A percentile compares a stretch with the other conserved stretches of the same genome.
phyloP scores from a whole-genome alignment of 768 basidiomycete genomes.

The Daedalea quercina region DNA sequence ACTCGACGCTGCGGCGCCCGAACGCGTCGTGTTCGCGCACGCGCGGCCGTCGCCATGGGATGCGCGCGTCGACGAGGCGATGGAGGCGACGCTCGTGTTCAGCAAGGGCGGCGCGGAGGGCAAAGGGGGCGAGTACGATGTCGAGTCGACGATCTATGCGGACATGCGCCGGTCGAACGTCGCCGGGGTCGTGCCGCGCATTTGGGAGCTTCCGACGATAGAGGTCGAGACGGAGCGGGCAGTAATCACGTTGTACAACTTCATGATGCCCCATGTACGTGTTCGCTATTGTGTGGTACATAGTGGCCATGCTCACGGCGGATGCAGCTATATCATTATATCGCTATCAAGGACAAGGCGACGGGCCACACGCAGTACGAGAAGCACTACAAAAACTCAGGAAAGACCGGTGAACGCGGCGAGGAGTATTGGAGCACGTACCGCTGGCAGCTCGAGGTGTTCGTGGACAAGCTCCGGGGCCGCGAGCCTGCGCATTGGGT shows the following conservation, averaged over 20 bases:
- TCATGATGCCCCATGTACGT: not conserved
- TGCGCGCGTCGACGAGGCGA: conserved; percentile 32
- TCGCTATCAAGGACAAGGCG: conserved; percentile 20
- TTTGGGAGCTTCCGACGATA: conserved; percentile 13
- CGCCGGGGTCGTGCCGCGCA: conserved; percentile 8
- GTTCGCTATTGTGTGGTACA: not conserved
- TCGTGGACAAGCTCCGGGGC: conserved; percentile 52
- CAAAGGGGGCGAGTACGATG: conserved; percentile 4
- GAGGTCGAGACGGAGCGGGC: conserved; percentile 15
- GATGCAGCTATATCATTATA: conserved; percentile 19
- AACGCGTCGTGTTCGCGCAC: conserved; percentile 30
- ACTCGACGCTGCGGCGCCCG: conserved; percentile 7
- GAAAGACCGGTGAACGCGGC: conserved; percentile 30
- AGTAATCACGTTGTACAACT: conserved; percentile 11
- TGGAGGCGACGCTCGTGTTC: conserved; percentile 33
- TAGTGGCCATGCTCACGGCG: conserved; percentile 8
- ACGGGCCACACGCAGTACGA: conserved; percentile 37
- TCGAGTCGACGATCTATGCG: conserved; percentile 21
- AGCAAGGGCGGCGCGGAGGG: not conserved
- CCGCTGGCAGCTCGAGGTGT: conserved; percentile 48
- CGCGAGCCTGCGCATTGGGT: conserved; percentile 50
- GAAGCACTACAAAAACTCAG: conserved; percentile 24
- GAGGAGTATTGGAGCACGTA: conserved; percentile 53
- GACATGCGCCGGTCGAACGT: conserved; percentile 25
- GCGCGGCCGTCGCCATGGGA: conserved; percentile 24